Percentiles rank a stretch among this genome's conserved stretches.
These are phyloP conservation scores for Plasmodiophora brassicae DNA, from an alignment of 208 protist species.

Conservation along the genomic window DNA sequence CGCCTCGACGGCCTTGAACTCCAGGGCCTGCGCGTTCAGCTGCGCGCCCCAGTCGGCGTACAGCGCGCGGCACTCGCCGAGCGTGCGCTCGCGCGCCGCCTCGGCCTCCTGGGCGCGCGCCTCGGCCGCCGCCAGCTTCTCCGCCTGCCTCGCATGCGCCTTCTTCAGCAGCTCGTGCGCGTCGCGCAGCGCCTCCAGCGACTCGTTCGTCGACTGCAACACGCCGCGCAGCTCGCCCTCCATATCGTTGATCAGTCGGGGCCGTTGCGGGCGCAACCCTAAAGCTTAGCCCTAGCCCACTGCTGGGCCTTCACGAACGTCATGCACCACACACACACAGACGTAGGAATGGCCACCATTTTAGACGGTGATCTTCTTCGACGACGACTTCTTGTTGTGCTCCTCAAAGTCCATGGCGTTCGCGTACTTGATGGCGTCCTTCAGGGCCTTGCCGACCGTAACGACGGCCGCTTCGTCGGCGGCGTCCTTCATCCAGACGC, in stretches of 20 bases:
- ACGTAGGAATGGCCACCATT: too few relatives aligned
- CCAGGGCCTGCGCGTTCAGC: background rate
- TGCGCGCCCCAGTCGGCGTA: background rate
- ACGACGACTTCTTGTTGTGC: too few relatives aligned
- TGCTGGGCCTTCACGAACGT: too few relatives aligned
- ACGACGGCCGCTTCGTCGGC: background rate
- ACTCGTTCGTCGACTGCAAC: background rate
- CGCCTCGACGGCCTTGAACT: background rate
- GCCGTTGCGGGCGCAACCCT: too few relatives aligned
- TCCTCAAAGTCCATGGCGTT: background rate
- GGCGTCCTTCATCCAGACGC: constrained; percentile 20
- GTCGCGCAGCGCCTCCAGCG: background rate
- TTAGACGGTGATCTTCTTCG: too few relatives aligned
- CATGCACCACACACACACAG: too few relatives aligned
- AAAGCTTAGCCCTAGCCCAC: too few relatives aligned
- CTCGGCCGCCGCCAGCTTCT: background rate
- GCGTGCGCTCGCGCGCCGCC: background rate
- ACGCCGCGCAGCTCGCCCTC: background rate
- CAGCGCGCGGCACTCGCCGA: background rate
- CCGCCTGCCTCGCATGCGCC: background rate
- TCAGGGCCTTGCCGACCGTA: background rate
- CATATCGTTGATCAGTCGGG: too few relatives aligned
- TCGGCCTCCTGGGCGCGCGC: background rate
- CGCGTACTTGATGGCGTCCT: background rate
- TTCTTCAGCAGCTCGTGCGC: background rate